Evolutionary conservation across 129 eudicot genomes (phyloP), one percentile per base, ranked within the genome.

Genomic region (Helichrysum umbraculigerum): DNA sequence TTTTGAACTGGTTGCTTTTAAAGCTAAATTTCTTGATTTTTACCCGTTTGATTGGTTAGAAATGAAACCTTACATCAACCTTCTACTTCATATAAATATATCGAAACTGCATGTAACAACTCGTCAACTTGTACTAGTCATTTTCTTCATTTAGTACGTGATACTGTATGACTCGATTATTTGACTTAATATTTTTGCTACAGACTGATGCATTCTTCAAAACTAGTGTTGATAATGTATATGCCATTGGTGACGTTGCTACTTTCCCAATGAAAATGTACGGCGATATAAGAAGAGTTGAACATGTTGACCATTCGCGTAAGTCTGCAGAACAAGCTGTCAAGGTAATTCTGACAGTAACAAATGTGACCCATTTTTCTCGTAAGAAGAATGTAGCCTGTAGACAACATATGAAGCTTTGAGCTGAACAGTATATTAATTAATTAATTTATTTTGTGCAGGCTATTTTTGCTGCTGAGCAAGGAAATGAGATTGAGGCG

Each of bases 211-310:
- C 72, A 6, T 88, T 79, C 80, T 91, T 91, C 85, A 83, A 84
- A 75, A 91, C 92, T 12, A 91, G 88, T 25, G 78, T 83, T 52
- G 79, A 83, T 71, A 86, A 87, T 70, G 97, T 91, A 32, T 91
- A 91, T 78, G 95, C 95, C 64, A 85, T 91, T 33, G 97, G 97
- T 71, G 97, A 91, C 76, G 96, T 91, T 66, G 97, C 97, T 51
- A 86, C 92, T 7, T 91, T 91, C 83, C 95, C 97, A 19, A 22
- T 91, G 95, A 91, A 91, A 82, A 15, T 91, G 72, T 91, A 81
- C 72, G 84, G 86, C 8, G 92, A 91, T 21, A 61, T 85, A 0
- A 83, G 97, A 80, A 86, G 97, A 78, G 95, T 91, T 59, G 97
- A 91, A 78, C 97, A 91, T 73, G 97, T 91, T 67, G 97, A 91